A percentile compares a stretch with the other conserved stretches of the same genome.
These are phyloP conservation scores for Kuraishia cidri DNA, from an alignment of 805 yeast genomes.

Conservation along the genomic window DNA sequence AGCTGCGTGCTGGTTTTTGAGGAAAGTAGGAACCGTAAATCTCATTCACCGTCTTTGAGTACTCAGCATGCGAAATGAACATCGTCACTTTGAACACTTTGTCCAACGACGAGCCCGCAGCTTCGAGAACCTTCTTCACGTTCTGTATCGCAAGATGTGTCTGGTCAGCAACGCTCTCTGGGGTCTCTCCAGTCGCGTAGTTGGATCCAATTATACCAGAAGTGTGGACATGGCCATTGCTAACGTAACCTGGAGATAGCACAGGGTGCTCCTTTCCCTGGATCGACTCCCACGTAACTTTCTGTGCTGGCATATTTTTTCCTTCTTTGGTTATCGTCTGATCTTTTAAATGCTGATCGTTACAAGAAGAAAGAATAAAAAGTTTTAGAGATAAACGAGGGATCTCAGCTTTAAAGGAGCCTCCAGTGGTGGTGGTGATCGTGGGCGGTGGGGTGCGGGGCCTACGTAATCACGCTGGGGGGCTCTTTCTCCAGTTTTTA, in stretches of 20 bases:
- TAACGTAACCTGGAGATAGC: constrained; percentile 25
- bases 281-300: constrained; percentile 26
- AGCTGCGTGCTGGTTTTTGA: constrained; percentile 34
- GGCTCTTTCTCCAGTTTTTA: too few relatives aligned
- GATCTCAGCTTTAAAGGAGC: too few relatives aligned
- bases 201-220: constrained; percentile 29
- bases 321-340: too few relatives aligned
- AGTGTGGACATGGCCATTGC: constrained; percentile 29
- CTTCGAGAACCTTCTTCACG: constrained; percentile 24
- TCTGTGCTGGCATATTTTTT: too few relatives aligned
- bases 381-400: too few relatives aligned
- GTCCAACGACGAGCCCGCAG: constrained; percentile 28
- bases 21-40: constrained; percentile 32
- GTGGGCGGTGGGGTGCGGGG: too few relatives aligned
- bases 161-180: constrained; percentile 29
- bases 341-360: too few relatives aligned
- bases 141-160: constrained; percentile 27
- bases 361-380: too few relatives aligned
- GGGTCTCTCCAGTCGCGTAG: constrained; percentile 10
- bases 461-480: too few relatives aligned
- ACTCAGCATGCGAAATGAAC: constrained; percentile 28
- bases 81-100: constrained; percentile 33
- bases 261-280: constrained; percentile 18
- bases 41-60: constrained; percentile 27
- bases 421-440: too few relatives aligned